These are phyloP conservation scores for Scenedesmus sp. DNA, from an alignment of 163 green algal species.

Conservation along the genomic window DNA sequence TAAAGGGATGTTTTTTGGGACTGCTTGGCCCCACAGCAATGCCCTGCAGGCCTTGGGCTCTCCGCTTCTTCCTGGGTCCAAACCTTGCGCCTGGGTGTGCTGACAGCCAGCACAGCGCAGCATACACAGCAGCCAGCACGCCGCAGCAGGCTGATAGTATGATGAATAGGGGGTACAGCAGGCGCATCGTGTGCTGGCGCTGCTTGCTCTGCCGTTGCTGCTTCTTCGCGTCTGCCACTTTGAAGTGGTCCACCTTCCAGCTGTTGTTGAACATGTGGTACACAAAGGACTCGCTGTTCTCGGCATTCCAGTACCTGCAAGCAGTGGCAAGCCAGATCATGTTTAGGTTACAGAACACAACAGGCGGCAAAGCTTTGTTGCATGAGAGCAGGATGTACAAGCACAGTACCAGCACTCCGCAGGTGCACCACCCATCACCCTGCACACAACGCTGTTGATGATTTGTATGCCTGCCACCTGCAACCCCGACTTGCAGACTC, in stretches of 20 bases:
- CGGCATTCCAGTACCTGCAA: conserved; percentile 46
- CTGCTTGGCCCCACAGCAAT: neutral
- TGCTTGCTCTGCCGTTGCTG: neutral
- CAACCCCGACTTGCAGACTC: too few species aligned
- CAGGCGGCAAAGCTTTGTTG: too few species aligned
- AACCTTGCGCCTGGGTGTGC: neutral
- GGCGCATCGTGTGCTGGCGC: conserved; percentile 4
- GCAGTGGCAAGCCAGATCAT: neutral
- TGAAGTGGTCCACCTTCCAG: conserved; percentile 52
- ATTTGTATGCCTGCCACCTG: too few species aligned
- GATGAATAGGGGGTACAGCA: conserved; percentile 5
- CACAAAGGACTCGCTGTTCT: conserved; percentile 39
- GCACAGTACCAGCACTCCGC: too few species aligned
- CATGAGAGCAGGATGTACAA: conserved; percentile 15
- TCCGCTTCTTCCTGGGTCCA: neutral
- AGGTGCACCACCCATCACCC: too few species aligned
- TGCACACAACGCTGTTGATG: too few species aligned
- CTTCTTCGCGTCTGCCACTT: conserved; percentile 39
- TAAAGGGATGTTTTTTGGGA: neutral
- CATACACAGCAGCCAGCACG: conserved; percentile 32
- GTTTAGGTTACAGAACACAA: neutral
- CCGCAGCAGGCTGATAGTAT: neutral
- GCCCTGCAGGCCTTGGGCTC: neutral
- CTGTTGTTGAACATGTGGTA: conserved; percentile 58
- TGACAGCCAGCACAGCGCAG: neutral